Evolutionary conservation across 257 asterid species (phyloP).

Genomic region (Primulina huaijiensis): DNA sequence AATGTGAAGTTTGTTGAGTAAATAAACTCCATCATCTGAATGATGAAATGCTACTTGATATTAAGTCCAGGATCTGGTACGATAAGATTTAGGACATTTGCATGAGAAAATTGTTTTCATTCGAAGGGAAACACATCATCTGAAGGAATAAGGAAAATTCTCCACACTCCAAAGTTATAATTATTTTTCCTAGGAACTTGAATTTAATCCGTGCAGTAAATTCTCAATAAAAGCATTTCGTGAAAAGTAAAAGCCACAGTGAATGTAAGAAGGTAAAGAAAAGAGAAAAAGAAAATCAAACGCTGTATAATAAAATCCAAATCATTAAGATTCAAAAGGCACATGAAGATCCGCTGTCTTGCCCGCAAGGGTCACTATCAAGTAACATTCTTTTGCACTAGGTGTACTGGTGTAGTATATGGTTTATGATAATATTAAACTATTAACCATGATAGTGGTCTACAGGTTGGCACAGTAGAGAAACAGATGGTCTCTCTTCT

Average conservation of each 20-base stretch:
- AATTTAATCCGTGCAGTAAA: neutral
- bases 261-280: neutral
- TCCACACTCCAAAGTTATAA: neutral
- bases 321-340: slow-evolving; percentile 35
- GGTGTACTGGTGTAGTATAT: slow-evolving; percentile 9
- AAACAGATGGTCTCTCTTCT: slow-evolving; percentile 28
- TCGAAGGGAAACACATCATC: too few species aligned
- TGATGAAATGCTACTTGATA: neutral
- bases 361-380: slow-evolving; percentile 39
- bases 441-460: slow-evolving; percentile 25
- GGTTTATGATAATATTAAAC: slow-evolving; percentile 8
- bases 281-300: neutral
- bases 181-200: neutral
- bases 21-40: neutral
- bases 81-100: neutral
- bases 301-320: slow-evolving; percentile 13
- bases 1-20: neutral
- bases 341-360: slow-evolving; percentile 30
- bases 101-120: too few species aligned
- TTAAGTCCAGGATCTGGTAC: neutral
- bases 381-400: slow-evolving; percentile 22
- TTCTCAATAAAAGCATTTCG: neutral
- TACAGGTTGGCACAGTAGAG: slow-evolving; percentile 39
- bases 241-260: slow-evolving; percentile 3
- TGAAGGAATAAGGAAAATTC: too few species aligned